A percentile compares a stretch with the other conserved stretches of the same genome.
Evolutionary conservation across 164 flowering plant species (phyloP).

Genomic region (Brasenia schreberi): DNA sequence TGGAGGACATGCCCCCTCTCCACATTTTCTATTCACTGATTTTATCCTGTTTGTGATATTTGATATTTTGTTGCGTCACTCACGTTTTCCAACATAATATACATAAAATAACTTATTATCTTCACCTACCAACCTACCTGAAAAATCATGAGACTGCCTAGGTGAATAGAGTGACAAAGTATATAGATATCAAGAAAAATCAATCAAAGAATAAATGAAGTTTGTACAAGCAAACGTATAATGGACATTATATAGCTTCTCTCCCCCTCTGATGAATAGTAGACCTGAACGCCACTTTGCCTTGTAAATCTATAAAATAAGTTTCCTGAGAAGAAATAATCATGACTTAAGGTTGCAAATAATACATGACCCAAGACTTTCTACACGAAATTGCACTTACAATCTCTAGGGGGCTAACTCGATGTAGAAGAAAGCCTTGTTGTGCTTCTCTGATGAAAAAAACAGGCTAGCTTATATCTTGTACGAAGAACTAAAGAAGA

Average conservation of each 20-base stretch:
- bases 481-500: background rate
- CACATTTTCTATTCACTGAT: too few relatives aligned
- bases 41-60: too few relatives aligned
- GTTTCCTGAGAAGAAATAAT: conserved; percentile 28
- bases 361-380: background rate
- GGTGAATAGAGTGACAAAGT: background rate
- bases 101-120: too few relatives aligned
- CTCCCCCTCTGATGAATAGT: conserved; percentile 29
- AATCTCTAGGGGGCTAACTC: conserved; percentile 41
- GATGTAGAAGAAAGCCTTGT: conserved; percentile 51
- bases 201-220: background rate
- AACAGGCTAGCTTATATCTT: background rate
- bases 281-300: conserved; percentile 19
- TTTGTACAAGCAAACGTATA: background rate
- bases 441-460: conserved; percentile 19
- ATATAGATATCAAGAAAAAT: background rate
- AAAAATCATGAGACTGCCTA: background rate
- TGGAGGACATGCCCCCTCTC: too few relatives aligned
- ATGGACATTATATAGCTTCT: conserved; percentile 23
- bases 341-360: background rate
- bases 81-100: too few relatives aligned
- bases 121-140: background rate
- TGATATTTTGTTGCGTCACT: too few relatives aligned
- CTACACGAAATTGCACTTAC: conserved; percentile 21
- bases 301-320: conserved; percentile 27